Conservation (phyloP, 306 rosid species). For the Psophocarpus tetragonolobus region DNA sequence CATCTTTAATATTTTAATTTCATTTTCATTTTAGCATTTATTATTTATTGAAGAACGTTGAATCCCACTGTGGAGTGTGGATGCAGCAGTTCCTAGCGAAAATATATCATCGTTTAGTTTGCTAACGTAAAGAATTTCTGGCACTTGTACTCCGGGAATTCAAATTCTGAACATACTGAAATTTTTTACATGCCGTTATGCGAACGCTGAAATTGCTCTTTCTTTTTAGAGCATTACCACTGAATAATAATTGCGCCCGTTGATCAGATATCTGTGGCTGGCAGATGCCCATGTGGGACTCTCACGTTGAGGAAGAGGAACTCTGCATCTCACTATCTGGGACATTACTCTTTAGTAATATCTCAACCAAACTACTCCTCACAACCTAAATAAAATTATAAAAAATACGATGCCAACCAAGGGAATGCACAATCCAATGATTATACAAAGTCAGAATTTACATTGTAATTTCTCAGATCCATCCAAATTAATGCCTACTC, state of each 20-base stretch:
- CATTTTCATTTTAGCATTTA: background rate
- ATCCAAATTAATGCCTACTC: conserved; percentile 54
- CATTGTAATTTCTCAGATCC: conserved; percentile 68
- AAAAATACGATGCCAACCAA: conserved; percentile 32
- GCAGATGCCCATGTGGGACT: conserved; percentile 48
- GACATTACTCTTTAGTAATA: conserved; percentile 35
- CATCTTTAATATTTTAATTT: background rate
- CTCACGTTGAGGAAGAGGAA: conserved; percentile 36
- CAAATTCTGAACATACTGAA: background rate
- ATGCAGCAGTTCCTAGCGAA: background rate
- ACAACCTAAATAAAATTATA: conserved; percentile 18
- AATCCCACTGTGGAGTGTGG: background rate
- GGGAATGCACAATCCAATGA: conserved; percentile 38
- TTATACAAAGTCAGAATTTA: conserved; percentile 75
- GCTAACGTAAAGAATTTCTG: background rate
- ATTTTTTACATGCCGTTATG: background rate
- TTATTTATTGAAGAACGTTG: background rate
- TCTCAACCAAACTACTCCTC: background rate
- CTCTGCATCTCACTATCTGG: conserved; percentile 36
- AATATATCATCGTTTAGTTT: background rate
- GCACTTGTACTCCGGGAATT: background rate
- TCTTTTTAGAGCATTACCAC: background rate
- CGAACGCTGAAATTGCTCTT: background rate
- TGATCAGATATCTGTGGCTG: conserved; percentile 46
- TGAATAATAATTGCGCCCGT: conserved; percentile 9